Evolutionary conservation across 768 basidiomycete species (phyloP), one percentile per base, ranked within the genome.

Genomic region (Lyophyllum semitale): DNA sequence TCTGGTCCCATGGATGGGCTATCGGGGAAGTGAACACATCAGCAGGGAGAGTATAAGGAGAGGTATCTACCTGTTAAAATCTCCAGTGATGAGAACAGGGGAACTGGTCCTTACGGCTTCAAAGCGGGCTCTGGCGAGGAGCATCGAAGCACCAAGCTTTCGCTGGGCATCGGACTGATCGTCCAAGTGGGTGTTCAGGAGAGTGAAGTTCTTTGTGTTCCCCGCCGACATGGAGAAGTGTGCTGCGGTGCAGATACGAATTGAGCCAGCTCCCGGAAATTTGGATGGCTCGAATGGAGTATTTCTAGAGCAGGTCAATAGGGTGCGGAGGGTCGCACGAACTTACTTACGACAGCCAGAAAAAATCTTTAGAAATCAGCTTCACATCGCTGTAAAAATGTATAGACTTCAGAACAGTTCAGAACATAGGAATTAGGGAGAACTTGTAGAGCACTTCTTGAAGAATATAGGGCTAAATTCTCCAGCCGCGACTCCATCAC

Each of bases 381-480:
- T 64, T 67, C 41, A 81, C 60, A 32, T 69, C 68, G 1, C 38
- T 40, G 26, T 8, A 25, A 40, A 38, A 33, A 38, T 15, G 25
- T 40, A 26, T 11, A 8, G 33, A 20, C 69, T 65, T 53, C 74
- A 73, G 22, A 17, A 55, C 13, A 33, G 17, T 22, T 29, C 48
- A 30, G 33, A n/a, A n/a, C n/a, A n/a, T n/a, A n/a, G n/a, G n/a
- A n/a, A 42, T 30, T 42, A 41, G 3, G 9, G 18, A 38, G 37
- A 38, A 38, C n/a, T 25, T 23, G 45, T 12, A 42, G 45, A 63
- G 20, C 46, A 76, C 77, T 71, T 78, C 56, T 82, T 78, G 70
- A 75, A 88, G 65, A 85, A 87, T 55, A 87, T 80, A 0, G 85
- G 83, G 59, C 76, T 77, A 65, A 83, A 86, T 65, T 88, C 86